Evolutionary conservation across 441 rosid genomes (phyloP).

Genomic region (Gossypium schwendimanii): DNA sequence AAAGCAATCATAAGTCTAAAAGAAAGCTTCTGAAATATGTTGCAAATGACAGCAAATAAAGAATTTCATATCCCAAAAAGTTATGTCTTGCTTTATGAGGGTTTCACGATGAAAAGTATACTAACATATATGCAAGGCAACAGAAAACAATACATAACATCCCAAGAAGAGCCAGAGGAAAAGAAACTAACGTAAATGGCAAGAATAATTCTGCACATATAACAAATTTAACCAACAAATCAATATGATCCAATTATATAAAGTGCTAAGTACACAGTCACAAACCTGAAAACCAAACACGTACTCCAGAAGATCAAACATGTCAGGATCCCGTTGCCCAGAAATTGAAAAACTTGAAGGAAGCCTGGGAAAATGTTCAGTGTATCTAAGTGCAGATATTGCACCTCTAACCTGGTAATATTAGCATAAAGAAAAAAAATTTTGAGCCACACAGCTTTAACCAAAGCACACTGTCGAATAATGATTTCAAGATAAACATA

Average conservation of each 20-base stretch:
- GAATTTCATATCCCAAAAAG: neutral
- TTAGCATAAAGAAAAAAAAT: neutral
- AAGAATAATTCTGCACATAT: neutral
- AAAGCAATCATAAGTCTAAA: neutral
- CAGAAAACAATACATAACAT: neutral
- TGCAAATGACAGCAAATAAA: neutral
- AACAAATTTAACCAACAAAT: slow-evolving; percentile 8
- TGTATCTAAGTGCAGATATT: slow-evolving; percentile 70
- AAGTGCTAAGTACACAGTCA: neutral
- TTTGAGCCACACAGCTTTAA: neutral
- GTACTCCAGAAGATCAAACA: slow-evolving; percentile 89
- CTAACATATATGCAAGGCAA: neutral
- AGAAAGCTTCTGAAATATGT: neutral
- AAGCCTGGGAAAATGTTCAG: slow-evolving; percentile 77
- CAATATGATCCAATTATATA: neutral
- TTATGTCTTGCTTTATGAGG: neutral
- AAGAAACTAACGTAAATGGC: neutral
- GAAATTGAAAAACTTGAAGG: slow-evolving; percentile 63
- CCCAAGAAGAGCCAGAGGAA: neutral
- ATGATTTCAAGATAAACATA: neutral
- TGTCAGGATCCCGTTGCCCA: slow-evolving; percentile 79
- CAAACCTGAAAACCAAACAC: slow-evolving; percentile 97
- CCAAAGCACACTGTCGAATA: neutral
- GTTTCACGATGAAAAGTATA: neutral
- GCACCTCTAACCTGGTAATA: slow-evolving; percentile 80